Evolutionary conservation across 352 stramenopile genomes (phyloP), one percentile per base, ranked within the genome.

Genomic region (Phytophthora cryptogea): DNA sequence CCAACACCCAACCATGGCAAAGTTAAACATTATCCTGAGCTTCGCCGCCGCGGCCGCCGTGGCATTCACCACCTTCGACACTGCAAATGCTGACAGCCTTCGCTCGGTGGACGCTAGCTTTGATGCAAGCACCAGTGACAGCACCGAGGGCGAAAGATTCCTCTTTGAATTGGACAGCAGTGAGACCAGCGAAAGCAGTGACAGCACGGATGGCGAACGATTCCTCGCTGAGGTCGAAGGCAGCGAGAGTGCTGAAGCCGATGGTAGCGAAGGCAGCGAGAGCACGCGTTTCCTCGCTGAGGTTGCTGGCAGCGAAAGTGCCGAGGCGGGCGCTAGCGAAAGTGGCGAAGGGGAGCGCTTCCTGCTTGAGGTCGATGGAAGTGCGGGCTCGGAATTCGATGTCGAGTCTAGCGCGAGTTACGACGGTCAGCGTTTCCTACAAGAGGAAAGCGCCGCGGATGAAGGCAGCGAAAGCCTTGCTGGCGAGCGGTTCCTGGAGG

Each of bases 11-110:
- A 61, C 36, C 27, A 69, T 70, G 61, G 65, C 50, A 48, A 70
- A 70, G 55, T 62, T 70, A 54, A 70, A 46, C 43, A 14, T 50
- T 50, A 65, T 70, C 44, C 43, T 66, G 26, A 66, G 50, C 37
- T 62, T 70, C 48, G 44, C 47, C 8, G 54, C 51, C 23, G 39
- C 20, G n/a, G 32, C 27, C 47, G 48, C 23, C 13, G 28, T 70
- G 4, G 48, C 55, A 5, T 9, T 70, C 35, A n/a, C 54, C 43
- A 44, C 33, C n/a, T 31, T 60, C 28, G 20, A 69, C 17, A n/a
- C 31, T 27, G 54, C 20, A 6, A 59, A 59, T 30, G 60, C 53
- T 17, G 46, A 41, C 54, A 52, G 43, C 36, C 46, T 69, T 27
- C 61, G 61, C 10, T 6, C 52, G 11, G n/a, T 33, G 2, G 32